These are phyloP conservation scores for Podospora anserina DNA, from an alignment of 495 filamentous ascomycete genomes.

Conservation along the genomic window DNA sequence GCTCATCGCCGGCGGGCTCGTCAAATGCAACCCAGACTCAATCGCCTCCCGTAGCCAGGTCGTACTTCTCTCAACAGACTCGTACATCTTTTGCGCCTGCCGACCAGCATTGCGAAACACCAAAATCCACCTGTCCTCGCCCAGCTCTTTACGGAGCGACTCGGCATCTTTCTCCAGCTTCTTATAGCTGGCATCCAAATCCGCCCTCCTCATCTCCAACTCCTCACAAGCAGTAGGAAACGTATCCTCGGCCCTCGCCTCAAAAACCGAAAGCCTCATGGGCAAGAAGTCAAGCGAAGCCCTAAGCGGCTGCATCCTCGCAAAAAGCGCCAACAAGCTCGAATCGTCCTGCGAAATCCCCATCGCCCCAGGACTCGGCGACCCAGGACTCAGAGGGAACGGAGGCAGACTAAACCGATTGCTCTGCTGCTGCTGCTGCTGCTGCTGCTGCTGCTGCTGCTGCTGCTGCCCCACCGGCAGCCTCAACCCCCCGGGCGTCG, in stretches of 20 bases:
- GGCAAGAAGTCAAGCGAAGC: conserved; percentile 94
- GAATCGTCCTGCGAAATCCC: conserved; percentile 72
- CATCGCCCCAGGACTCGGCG: conserved; percentile 54
- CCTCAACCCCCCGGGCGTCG: conserved; percentile 54
- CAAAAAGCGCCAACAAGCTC: conserved; percentile 79
- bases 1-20: conserved; percentile 60
- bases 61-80: conserved; percentile 83
- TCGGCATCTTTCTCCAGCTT: conserved; percentile 85
- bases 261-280: conserved; percentile 89
- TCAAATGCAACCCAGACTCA: conserved; percentile 67
- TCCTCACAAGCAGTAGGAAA: conserved; percentile 92
- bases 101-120: conserved; percentile 91
- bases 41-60: conserved; percentile 76
- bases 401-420: conserved; percentile 67
- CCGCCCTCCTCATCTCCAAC: conserved; percentile 64
- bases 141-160: conserved; percentile 77
- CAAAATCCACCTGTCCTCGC: conserved; percentile 91
- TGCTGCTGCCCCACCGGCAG: conserved; percentile 19
- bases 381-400: conserved; percentile 54
- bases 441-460: too few species aligned
- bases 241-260: conserved; percentile 64
- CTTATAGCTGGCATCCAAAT: conserved; percentile 75
- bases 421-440: conserved; percentile 23
- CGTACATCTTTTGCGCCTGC: conserved; percentile 91
- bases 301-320: conserved; percentile 87